Evolutionary conservation across 176 grass and related monocot genomes (phyloP).

Genomic region (Avena insularis): DNA sequence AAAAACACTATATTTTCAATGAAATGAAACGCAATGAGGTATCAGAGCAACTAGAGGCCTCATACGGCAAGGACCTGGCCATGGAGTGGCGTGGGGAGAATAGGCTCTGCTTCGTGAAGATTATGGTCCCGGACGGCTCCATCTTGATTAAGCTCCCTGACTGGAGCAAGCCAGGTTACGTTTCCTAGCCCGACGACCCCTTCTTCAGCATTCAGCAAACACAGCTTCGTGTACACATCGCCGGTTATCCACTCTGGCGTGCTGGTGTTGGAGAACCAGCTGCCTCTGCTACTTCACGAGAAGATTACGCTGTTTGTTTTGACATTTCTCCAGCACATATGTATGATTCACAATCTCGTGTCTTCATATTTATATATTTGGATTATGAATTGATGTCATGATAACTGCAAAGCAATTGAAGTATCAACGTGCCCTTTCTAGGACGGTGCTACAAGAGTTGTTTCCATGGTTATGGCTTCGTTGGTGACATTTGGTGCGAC

Average conservation of each 20-base stretch:
- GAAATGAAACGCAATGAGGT: neutral
- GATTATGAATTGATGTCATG: neutral
- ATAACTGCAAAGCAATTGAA: neutral
- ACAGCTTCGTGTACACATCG: neutral
- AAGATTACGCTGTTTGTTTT: neutral
- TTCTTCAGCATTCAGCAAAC: slow-evolving; percentile 1
- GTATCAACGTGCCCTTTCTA: neutral
- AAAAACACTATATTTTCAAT: too few relatives aligned
- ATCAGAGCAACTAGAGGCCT: neutral
- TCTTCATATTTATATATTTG: neutral
- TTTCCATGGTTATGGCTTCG: neutral
- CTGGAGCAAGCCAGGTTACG: neutral
- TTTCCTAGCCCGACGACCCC: neutral
- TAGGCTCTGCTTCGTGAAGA: neutral
- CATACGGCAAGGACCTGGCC: neutral
- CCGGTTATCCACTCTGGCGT: neutral
- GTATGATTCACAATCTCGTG: neutral
- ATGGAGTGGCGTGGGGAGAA: neutral
- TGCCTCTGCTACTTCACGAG: neutral
- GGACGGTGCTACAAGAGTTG: neutral
- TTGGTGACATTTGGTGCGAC: neutral
- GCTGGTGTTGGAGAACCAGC: neutral
- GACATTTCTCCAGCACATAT: neutral
- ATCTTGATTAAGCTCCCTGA: neutral
- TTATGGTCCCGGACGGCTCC: neutral